A percentile compares a stretch with the other conserved stretches of the same genome.
phyloP scores from a whole-genome alignment of 176 grass and related monocot genomes.

The Aegilops sharonensis region DNA sequence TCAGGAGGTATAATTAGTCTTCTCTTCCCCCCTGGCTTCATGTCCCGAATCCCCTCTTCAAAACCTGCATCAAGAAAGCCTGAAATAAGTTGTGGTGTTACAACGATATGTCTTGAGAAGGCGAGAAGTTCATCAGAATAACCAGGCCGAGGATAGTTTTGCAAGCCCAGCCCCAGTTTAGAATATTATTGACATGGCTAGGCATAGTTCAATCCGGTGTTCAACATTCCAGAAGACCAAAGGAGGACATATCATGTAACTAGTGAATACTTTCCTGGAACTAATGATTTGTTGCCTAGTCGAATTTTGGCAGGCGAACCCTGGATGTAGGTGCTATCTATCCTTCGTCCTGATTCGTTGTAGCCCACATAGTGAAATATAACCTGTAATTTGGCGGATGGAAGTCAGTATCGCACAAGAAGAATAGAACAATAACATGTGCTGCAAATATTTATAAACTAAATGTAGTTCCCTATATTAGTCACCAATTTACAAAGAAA shows the following conservation, averaged over 20 bases:
- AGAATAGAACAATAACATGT: slow-evolving; percentile 11
- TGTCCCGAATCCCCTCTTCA: slow-evolving; percentile 96
- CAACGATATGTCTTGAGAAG: background rate
- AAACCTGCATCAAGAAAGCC: slow-evolving; percentile 68
- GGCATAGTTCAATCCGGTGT: background rate
- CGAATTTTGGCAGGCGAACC: slow-evolving; percentile 90
- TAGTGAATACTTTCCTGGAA: slow-evolving; percentile 77
- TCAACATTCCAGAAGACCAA: background rate
- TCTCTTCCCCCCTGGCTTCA: slow-evolving; percentile 94
- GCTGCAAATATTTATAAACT: background rate
- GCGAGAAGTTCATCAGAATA: background rate
- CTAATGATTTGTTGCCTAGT: slow-evolving; percentile 86
- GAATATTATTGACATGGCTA: background rate
- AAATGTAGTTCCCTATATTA: background rate
- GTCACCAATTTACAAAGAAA: slow-evolving; percentile 1
- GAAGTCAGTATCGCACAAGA: slow-evolving; percentile 29
- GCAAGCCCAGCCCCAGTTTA: background rate
- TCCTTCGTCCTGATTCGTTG: slow-evolving; percentile 94
- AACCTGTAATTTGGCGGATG: slow-evolving; percentile 46
- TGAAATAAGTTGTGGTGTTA: slow-evolving; percentile 36
- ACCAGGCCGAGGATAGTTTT: background rate
- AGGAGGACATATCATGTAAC: background rate
- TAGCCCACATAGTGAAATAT: slow-evolving; percentile 92
- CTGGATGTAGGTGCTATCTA: slow-evolving; percentile 97
- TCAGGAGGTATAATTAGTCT: slow-evolving; percentile 95